Percentiles rank a stretch among this genome's conserved stretches.
Evolutionary conservation across 805 yeast genomes (phyloP).

Genomic region (Candida stauntonica): DNA sequence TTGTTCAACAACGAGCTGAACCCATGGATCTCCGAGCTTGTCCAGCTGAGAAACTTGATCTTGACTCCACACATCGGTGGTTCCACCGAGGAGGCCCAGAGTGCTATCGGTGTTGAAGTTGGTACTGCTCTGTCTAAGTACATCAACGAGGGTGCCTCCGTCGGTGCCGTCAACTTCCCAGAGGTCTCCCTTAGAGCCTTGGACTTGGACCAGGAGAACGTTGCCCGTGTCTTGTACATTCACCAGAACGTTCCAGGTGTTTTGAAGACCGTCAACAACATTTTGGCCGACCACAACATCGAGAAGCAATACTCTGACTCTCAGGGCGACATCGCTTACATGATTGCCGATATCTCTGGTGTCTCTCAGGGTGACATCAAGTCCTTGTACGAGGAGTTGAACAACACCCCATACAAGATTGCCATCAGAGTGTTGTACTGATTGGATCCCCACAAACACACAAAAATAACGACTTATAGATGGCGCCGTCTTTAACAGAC

Average conservation of each 20-base stretch:
- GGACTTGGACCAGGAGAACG: conserved; percentile 79
- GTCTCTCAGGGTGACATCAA: conserved; percentile 82
- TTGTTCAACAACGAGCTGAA: conserved; percentile 71
- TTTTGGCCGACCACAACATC: conserved; percentile 89
- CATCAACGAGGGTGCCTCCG: conserved; percentile 92
- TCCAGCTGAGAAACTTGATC: conserved; percentile 79
- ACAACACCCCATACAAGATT: conserved; percentile 85
- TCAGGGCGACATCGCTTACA: conserved; percentile 90
- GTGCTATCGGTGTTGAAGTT: conserved; percentile 96
- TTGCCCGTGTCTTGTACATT: conserved; percentile 90
- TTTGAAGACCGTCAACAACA: conserved; percentile 92
- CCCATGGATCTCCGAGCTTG: conserved; percentile 78
- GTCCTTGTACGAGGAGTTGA: conserved; percentile 76
- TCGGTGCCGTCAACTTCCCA: conserved; percentile 98
- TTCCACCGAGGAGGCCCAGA: conserved; percentile 98
- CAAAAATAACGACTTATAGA: neutral
- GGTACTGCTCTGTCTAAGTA: conserved; percentile 80
- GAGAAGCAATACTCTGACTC: conserved; percentile 99
- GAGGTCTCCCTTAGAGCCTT: conserved; percentile 89
- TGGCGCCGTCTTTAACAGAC: conserved; percentile 14
- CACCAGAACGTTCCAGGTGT: conserved; percentile 99
- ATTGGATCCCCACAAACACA: conserved; percentile 5
- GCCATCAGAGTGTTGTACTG: conserved; percentile 87
- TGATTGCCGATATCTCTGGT: conserved; percentile 94
- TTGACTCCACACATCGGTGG: conserved; percentile 99